Evolutionary conservation across 1,284 basidiomycete species (phyloP), one percentile per base, ranked within the genome.

Genomic region (Phellinidium pouzarii): DNA sequence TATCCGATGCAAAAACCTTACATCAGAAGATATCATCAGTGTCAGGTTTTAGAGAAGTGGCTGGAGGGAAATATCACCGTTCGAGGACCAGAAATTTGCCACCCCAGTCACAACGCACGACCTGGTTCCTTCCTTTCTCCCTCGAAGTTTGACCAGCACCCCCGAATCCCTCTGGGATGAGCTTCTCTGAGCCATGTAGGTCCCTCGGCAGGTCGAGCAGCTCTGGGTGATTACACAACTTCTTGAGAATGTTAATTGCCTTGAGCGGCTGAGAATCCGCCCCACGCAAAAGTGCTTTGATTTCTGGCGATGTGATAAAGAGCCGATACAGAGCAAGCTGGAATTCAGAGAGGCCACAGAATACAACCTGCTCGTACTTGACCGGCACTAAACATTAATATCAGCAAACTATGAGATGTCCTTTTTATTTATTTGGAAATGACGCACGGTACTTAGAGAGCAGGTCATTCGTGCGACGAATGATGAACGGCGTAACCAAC

Each of bases 321-420:
- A 92, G 77, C 37, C 87, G 83, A 68, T 99, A 99, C 3, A 99
- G 74, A 1, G 87, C 77, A 4, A 94, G 73, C 64, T 99, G 95
- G 63, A 99, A 87, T 2, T 86, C 76, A 1, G 93, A 94, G 12
- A 94, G 80, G 44, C 82, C 78, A 68, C 95, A 98, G 70, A 99
- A 99, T 1, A 99, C 96, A 59, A 99, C 96, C 58, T 98, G 94
- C 69, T 99, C 95, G 72, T 99, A 97, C 68, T 99, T 99, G 72
- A 99, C 92, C 3, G 95, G 95, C 41, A 99, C 94, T 96, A 60
- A 36, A 19, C 3, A 27, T 12, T 4, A 37, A 36, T 47, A 46
- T 34, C 31, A 25, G 20, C 51, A 36, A 23, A 27, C 26, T 26
- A n/a, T 14, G 44, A 26, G 38, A 46, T 14, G 52, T 36, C 41